Conservation (phyloP, 768 basidiomycete species). For the Chalciporus pseudorubinellus region DNA sequence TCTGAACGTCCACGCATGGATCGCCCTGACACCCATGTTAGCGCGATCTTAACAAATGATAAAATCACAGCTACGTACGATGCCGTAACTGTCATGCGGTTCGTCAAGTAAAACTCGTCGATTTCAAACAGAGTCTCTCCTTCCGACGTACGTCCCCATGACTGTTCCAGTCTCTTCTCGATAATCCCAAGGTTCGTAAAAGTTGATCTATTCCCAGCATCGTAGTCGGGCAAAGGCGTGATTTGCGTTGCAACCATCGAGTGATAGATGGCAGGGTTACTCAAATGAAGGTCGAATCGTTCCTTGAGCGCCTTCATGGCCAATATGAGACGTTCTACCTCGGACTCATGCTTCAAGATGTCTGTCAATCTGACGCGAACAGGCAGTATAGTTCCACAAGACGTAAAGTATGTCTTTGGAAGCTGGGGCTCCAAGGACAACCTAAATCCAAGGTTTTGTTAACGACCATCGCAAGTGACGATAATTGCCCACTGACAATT, state of each 20-base stretch:
- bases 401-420: slow-evolving; percentile 2
- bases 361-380: slow-evolving; percentile 3
- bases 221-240: background rate
- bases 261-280: slow-evolving; percentile 4
- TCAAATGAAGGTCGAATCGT: background rate
- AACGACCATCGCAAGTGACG: too few relatives aligned
- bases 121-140: background rate
- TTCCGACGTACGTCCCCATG: background rate
- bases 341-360: slow-evolving; percentile 1
- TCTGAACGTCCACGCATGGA: slow-evolving; percentile 6
- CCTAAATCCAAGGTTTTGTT: too few relatives aligned
- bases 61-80: background rate
- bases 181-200: slow-evolving; percentile 3
- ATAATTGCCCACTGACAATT: background rate
- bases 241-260: background rate
- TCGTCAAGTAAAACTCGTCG: slow-evolving; percentile 2
- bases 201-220: background rate
- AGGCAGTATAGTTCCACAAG: slow-evolving; percentile 1
- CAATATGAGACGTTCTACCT: slow-evolving; percentile 1
- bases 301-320: background rate
- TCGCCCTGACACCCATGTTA: background rate
- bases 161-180: background rate
- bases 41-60: background rate
- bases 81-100: background rate
- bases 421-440: slow-evolving; percentile 5